phyloP scores from a whole-genome alignment of 2,329 filamentous ascomycete genomes.

The Myotisia sp. region DNA sequence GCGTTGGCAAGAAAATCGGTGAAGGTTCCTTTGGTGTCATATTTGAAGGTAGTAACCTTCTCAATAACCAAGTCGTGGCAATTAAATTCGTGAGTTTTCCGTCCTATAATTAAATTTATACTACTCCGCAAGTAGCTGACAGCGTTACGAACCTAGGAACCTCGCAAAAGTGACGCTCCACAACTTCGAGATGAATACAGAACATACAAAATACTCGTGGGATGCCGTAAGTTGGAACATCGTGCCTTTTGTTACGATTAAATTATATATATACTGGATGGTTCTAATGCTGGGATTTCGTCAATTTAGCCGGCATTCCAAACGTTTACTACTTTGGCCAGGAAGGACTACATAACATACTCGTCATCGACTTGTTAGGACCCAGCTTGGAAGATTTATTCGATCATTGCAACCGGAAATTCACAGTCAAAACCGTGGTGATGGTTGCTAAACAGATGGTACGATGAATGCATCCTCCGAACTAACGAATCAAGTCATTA shows the following conservation, averaged over 20 bases:
- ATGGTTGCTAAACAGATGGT: conserved; percentile 99
- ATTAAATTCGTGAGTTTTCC: conserved; percentile 81
- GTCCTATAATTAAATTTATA: background rate
- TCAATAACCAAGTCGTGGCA: conserved; percentile 98
- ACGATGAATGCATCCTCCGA: conserved; percentile 15
- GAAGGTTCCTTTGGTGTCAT: conserved; percentile 98
- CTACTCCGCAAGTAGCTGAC: conserved; percentile 13
- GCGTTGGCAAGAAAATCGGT: conserved; percentile 98
- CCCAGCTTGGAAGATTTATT: conserved; percentile 94
- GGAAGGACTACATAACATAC: conserved; percentile 95
- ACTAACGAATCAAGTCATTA: conserved; percentile 14
- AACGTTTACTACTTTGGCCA: conserved; percentile 99
- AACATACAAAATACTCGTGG: conserved; percentile 98
- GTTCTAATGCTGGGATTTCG: background rate
- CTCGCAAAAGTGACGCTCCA: conserved; percentile 93
- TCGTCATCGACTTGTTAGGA: conserved; percentile 91
- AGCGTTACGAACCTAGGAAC: conserved; percentile 51
- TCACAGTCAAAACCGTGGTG: conserved; percentile 93
- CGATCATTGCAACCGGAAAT: conserved; percentile 89
- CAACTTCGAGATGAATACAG: conserved; percentile 96
- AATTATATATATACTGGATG: background rate
- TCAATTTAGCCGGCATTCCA: conserved; percentile 68
- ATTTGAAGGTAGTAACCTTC: conserved; percentile 92
- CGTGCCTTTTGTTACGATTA: conserved; percentile 23
- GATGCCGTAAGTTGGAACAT: conserved; percentile 72